Conservation (phyloP, 805 yeast species). For the Ogataea paradorogensis region DNA sequence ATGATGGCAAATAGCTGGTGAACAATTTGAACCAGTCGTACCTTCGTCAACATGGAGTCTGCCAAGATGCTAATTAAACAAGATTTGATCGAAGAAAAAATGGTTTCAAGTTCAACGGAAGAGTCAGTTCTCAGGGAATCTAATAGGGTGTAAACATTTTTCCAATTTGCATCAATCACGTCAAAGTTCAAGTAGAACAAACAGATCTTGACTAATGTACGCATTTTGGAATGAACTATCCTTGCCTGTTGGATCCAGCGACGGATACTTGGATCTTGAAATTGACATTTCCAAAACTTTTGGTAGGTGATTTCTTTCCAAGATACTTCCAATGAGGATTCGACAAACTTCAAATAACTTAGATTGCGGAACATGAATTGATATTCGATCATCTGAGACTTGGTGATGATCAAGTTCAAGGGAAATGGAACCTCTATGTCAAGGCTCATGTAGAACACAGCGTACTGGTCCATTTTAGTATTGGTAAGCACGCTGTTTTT, state of each 20-base stretch:
- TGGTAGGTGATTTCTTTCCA: constrained; percentile 71
- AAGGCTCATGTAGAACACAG: constrained; percentile 52
- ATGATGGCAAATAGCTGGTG: constrained; percentile 46
- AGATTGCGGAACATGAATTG: constrained; percentile 77
- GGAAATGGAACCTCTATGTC: constrained; percentile 82
- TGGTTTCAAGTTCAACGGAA: constrained; percentile 36
- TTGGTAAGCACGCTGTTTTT: constrained; percentile 17
- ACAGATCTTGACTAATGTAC: constrained; percentile 53
- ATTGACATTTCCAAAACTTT: constrained; percentile 59
- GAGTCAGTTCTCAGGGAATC: constrained; percentile 20
- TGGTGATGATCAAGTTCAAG: constrained; percentile 66
- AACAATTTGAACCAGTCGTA: constrained; percentile 46
- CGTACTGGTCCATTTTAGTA: constrained; percentile 38
- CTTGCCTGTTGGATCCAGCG: constrained; percentile 56
- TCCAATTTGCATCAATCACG: constrained; percentile 57
- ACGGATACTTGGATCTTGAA: constrained; percentile 41
- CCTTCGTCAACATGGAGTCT: constrained; percentile 65
- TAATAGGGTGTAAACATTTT: constrained; percentile 33
- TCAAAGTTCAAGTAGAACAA: constrained; percentile 54
- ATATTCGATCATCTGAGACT: constrained; percentile 70
- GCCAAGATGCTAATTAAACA: constrained; percentile 62
- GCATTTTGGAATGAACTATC: constrained; percentile 55
- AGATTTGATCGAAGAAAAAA: constrained; percentile 47
- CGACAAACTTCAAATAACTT: constrained; percentile 59
- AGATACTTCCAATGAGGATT: constrained; percentile 55